Evolutionary conservation across 257 asterid species (phyloP), one percentile per base, ranked within the genome.

Genomic region (Fraxinus anomala): DNA sequence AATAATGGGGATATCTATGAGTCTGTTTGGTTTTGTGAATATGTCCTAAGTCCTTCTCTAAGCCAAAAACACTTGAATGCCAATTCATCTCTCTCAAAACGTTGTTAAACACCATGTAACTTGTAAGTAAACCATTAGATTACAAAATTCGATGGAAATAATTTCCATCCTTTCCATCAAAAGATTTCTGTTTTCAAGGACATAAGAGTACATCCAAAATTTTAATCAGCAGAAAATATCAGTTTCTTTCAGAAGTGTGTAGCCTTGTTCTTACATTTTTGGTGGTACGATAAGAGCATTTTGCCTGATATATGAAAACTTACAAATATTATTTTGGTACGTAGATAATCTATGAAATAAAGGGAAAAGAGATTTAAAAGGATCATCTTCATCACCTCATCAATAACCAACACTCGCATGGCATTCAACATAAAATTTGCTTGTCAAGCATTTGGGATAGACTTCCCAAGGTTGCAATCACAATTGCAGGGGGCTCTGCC

Each of bases 401-500:
- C 99, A 83, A 95, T 87, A 61, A 95, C 97, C 83, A 95, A 91
- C 80, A 91, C 98, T 79, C 82, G 85, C 90, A 94, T 80, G 67
- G 88, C 76, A 72, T 93, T 96, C 87, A 93, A 80, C 89, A 85
- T 89, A 59, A 91, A 85, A 82, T 84, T 30, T 87, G 85, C 84
- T 89, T 93, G 88, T 90, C 97, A 75, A 95, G 91, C 98, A 95
- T 93, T 76, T 82, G 98, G 79, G 88, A 86, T 86, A 93, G 90
- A 78, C 98, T 89, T 77, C 90, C 89, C 85, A 95, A 78, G 80
- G 99, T 95, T 82, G 99, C 96, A 88, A 95, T 88, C 76, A 93
- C 89, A 71, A 95, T 85, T 47, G 88, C 83, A 61, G 99, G 98
- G 80, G 99, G 97, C 79, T 93, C 98, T 59, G 88, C 98, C 97